Base-by-base conservation (phyloP, 495 filamentous ascomycete species). In the Lichenothelia convexa region DNA sequence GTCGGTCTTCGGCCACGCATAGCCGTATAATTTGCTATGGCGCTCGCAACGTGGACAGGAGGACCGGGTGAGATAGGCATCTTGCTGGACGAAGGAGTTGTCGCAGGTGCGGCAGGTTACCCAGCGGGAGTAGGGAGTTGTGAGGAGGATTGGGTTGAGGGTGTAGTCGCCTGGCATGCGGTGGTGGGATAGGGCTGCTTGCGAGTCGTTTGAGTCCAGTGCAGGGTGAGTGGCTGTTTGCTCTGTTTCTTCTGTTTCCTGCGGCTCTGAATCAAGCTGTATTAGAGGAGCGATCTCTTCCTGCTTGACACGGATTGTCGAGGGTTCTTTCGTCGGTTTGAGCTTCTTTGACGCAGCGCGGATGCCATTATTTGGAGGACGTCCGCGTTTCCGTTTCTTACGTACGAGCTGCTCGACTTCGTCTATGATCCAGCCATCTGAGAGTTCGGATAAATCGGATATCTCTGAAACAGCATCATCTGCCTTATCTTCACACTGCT, bases 21-120 rank as follows among this genome's bases (percentile, higher is more conserved):
- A 92, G 0, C 91, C 91, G 52, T 94, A 99, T 1, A 99, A 62
- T 55, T 91, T 95, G 18, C 80, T 86, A 46, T 99, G 89, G 0
- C 91, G 68, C 60, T 95, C 91, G 56, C 89, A 99, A 13, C 91
- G 71, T 7, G 79, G 82, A 50, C 89, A 99, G 19, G 78, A 76
- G 17, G 73, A 68, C 12, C 79, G 74, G 2, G 87, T 91, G 37
- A 73, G 74, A 53, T 89, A 94, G 2, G 76, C 83, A 46, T 95
- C 78, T 13, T 65, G 61, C 46, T 97, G 86, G 1, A 95, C 73
- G 47, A 95, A 99, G 41, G 71, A 68, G 1, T 64, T 58, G 13
- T 69, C 67, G 60, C 89, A 99, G 30, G 77, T 79, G 34, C 71
- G 78, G 53, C 89, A 97, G 36, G 75, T 67, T 23, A 92, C 77